Evolutionary conservation across 257 asterid genomes (phyloP).

Genomic region (Eustoma russellianum): DNA sequence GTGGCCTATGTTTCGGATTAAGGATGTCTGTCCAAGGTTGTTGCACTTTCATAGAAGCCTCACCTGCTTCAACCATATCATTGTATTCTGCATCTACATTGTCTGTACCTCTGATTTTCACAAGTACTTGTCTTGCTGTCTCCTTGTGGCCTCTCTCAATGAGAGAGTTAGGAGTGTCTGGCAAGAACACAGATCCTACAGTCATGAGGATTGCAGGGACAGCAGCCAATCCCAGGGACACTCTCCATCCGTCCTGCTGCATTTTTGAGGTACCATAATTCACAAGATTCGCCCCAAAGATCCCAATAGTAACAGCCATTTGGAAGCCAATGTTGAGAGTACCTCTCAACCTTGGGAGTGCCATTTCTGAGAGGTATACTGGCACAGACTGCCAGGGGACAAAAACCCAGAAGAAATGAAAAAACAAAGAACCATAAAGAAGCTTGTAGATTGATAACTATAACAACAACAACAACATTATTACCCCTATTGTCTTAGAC

Average conservation of each 20-base stretch:
- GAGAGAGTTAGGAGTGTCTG: conserved; percentile 59
- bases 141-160: conserved; percentile 34
- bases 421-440: too few relatives aligned
- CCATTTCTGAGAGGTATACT: conserved; percentile 61
- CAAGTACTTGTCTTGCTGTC: conserved; percentile 21
- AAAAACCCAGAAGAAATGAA: too few relatives aligned
- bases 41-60: conserved; percentile 16
- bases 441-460: too few relatives aligned
- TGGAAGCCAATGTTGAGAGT: conserved; percentile 57
- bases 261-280: conserved; percentile 35
- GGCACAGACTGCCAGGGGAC: conserved; percentile 44
- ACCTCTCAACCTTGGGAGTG: conserved; percentile 52
- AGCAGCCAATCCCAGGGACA: conserved; percentile 38
- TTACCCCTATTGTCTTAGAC: too few relatives aligned
- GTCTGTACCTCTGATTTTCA: conserved; percentile 28
- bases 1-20: conserved; percentile 29
- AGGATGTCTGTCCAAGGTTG: conserved; percentile 26
- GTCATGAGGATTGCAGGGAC: conserved; percentile 53
- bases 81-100: conserved; percentile 28
- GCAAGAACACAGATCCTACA: conserved; percentile 30
- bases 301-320: conserved; percentile 41
- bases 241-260: conserved; percentile 40
- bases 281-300: conserved; percentile 35
- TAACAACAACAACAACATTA: too few relatives aligned
- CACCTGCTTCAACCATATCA: conserved; percentile 44